A percentile compares a stretch with the other conserved stretches of the same genome.
phyloP scores from a whole-genome alignment of 768 basidiomycete species.

The Lepiota subincarnata region DNA sequence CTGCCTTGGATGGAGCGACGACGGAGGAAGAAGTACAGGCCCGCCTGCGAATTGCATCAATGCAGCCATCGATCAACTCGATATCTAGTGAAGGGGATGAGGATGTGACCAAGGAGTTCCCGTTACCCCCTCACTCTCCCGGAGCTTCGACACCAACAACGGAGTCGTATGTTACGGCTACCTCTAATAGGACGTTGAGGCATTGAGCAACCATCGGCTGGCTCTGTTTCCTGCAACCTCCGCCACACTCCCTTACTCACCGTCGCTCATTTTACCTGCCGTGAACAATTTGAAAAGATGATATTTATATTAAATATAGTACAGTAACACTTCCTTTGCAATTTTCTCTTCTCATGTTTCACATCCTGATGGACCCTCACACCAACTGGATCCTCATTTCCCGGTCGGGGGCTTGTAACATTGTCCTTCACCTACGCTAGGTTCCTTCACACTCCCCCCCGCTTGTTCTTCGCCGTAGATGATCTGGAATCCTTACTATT shows the following conservation, averaged over 20 bases:
- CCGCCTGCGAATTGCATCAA: conserved; percentile 51
- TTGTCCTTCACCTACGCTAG: no score
- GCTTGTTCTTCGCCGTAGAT: no score
- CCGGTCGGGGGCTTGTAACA: no score
- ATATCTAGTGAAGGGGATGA: conserved; percentile 30
- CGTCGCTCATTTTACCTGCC: neutral
- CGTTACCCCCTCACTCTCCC: conserved; percentile 30
- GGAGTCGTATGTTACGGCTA: conserved; percentile 6
- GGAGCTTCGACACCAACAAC: conserved; percentile 8
- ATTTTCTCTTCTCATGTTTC: neutral
- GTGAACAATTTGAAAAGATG: neutral
- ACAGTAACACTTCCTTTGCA: neutral
- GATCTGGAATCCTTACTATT: no score
- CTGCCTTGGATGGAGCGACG: conserved; percentile 47
- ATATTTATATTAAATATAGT: conserved; percentile 1
- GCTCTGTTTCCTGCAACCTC: neutral
- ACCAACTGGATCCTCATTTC: neutral
- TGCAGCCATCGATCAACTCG: conserved; percentile 49
- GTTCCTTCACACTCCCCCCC: no score
- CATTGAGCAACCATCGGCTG: neutral
- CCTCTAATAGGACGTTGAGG: conserved; percentile 1
- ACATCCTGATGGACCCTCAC: neutral
- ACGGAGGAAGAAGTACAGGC: conserved; percentile 42
- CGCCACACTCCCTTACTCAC: neutral
- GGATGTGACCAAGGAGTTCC: conserved; percentile 36